A percentile compares a stretch with the other conserved stretches of the same genome.
These are phyloP conservation scores for Aspergillus fijiensis DNA, from an alignment of 2,329 filamentous ascomycete species.

Conservation along the genomic window DNA sequence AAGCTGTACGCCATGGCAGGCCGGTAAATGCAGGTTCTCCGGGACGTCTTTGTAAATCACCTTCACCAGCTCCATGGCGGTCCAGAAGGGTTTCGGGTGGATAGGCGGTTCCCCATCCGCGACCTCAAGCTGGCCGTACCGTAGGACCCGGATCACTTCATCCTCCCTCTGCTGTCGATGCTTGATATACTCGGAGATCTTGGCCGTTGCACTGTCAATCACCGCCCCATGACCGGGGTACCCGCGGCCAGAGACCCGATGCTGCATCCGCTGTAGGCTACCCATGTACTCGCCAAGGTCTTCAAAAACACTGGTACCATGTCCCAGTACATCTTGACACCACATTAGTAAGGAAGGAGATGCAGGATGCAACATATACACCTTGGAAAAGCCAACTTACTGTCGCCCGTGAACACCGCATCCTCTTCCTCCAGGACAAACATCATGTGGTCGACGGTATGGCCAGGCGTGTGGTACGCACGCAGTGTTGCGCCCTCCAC, in stretches of 20 bases:
- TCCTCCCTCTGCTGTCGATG: constrained; percentile 78
- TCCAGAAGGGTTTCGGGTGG: constrained; percentile 53
- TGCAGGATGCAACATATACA: not conserved
- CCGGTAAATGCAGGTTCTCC: constrained; percentile 71
- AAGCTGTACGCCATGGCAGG: constrained; percentile 72
- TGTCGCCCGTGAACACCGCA: constrained; percentile 85
- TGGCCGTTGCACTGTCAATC: constrained; percentile 68
- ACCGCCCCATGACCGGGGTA: constrained; percentile 89
- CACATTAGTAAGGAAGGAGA: constrained; percentile 3
- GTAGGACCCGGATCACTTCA: constrained; percentile 69
- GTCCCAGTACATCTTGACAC: constrained; percentile 68
- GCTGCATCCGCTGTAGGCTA: constrained; percentile 68
- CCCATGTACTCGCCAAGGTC: constrained; percentile 67
- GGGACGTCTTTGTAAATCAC: constrained; percentile 80
- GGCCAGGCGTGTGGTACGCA: constrained; percentile 69
- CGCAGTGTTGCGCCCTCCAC: constrained; percentile 60
- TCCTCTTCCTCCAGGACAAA: constrained; percentile 75
- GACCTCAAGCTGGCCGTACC: constrained; percentile 40
- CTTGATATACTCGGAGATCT: constrained; percentile 76
- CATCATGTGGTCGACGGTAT: constrained; percentile 78
- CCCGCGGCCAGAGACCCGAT: constrained; percentile 60
- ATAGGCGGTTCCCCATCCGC: constrained; percentile 35
- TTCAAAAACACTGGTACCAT: constrained; percentile 84
- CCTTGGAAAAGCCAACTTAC: constrained; percentile 27
- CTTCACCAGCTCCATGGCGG: constrained; percentile 79